Evolutionary conservation across 2,329 filamentous ascomycete genomes (phyloP), one percentile per base, ranked within the genome.

Genomic region (Hymenoscyphus infarciens): DNA sequence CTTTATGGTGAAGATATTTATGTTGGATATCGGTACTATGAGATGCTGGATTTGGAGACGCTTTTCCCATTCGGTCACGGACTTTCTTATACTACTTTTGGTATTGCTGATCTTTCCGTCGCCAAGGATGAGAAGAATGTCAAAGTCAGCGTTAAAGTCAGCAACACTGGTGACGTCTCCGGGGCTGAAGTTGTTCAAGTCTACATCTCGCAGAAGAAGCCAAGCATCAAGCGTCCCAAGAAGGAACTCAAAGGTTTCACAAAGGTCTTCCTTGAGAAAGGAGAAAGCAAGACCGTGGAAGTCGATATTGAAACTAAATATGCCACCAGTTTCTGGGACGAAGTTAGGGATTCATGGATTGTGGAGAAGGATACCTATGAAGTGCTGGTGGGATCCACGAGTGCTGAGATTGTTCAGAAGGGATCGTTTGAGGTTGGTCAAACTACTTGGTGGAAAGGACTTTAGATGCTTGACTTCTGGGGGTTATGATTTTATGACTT

Each of bases 1-100:
- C 78, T 92, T 1, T 95, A 94, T 72, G 89, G 89, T 56, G 91
- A 95, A 75, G 90, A 91, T 64, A 80, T 95, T 55, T 94, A 91
- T 74, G 81, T 94, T 42, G 91, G 91, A 3, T 95, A 95, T 77
- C 82, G 90, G 25, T 92, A 87, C 78, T 95, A 91, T 74, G 90
- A 95, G 72, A 87, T 84, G 69, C 81, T 83, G n/a, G 80, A 86
- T 39, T 80, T 85, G 4, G 79, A 81, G 0, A 84, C 88, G 0
- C 81, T 89, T 31, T 95, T 93, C 75, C 82, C 88, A 62, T 96
- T 96, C 73, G 91, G 91, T 13, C 87, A 92, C 71, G 91, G 91
- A 1, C 80, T 95, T 1, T 90, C 87, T 16, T 95, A 93, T 76
- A 92, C 90, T 0, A 85, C 78, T 0, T 94, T 94, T 73, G 68